Evolutionary conservation across 352 stramenopile species (phyloP), one percentile per base, ranked within the genome.

Genomic region (Phytophthora cryptogea): DNA sequence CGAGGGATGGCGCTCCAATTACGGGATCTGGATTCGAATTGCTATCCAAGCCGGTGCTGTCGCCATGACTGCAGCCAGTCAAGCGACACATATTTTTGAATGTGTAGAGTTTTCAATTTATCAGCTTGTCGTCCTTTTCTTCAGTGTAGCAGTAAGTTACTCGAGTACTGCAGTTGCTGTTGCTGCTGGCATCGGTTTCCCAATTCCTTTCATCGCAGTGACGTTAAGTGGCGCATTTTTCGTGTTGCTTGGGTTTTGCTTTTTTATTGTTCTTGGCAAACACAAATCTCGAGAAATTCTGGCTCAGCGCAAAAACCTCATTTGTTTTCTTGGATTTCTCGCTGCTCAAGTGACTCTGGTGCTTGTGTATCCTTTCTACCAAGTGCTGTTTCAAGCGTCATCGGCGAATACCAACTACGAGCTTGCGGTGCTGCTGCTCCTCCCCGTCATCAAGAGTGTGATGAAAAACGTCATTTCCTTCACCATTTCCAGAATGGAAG

Each of bases 331-430:
- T 2, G 35, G 35, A 5, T 67, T 67, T n/a, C 37, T 67, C 2
- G 40, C 35, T 2, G 59, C 52, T 7, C 50, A 62, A 33, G 35
- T 55, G 36, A 10, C 33, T 6, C 8, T 67, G 27, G 1, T 54
- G 4, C 13, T 67, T 20, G 37, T 62, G 7, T 68, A 68, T 28
- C 59, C 59, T 9, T 50, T 49, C 5, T 68, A 68, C 39, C 49
- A 61, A 41, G 35, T 42, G 8, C 28, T 53, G 27, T 60, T 43
- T 27, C 27, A 44, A 13, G 17, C 30, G 3, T n/a, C 45, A 13
- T 27, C 49, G 0, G 23, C 16, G 1, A 39, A 43, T 16, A 33
- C 33, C 0, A 17, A 35, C 3, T 50, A 54, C 30, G 37, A 68
- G 27, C 28, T 58, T 2, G 20, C 26, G 4, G 45, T 23, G 30